These are phyloP conservation scores for Thalassiosira profunda DNA, from an alignment of 108 stramenopile genomes.

Conservation along the genomic window DNA sequence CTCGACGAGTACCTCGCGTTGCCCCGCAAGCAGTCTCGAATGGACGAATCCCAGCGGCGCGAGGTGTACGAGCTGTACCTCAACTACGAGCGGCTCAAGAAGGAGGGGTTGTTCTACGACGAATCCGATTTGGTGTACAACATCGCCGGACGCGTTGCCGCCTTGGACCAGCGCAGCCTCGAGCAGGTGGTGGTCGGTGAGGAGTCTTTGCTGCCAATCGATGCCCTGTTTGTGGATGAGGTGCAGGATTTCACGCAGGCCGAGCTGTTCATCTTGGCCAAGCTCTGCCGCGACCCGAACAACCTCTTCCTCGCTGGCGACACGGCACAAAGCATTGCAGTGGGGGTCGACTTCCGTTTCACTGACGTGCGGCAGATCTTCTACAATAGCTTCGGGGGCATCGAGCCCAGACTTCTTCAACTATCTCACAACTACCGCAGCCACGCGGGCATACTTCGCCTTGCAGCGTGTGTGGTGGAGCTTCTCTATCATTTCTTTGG, in stretches of 20 bases:
- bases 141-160: conserved; percentile 43
- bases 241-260: conserved; percentile 54
- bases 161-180: background rate
- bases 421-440: conserved; percentile 55
- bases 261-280: conserved; percentile 36
- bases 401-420: conserved; percentile 24
- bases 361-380: conserved; percentile 49
- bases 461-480: conserved; percentile 49
- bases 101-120: conserved; percentile 31
- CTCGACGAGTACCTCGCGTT: conserved; percentile 48
- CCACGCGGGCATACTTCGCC: conserved; percentile 47
- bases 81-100: conserved; percentile 48
- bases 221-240: conserved; percentile 46
- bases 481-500: conserved; percentile 41
- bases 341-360: conserved; percentile 55
- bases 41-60: conserved; percentile 37
- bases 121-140: conserved; percentile 52
- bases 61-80: conserved; percentile 31
- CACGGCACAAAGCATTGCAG: conserved; percentile 48
- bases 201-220: conserved; percentile 19
- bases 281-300: conserved; percentile 35
- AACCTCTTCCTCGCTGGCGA: conserved; percentile 50
- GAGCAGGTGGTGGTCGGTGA: background rate
- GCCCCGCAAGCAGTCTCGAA: conserved; percentile 44
- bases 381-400: conserved; percentile 40